Base-by-base conservation (phyloP, 257 asterid genomes). In the Primulina huaijiensis region DNA sequence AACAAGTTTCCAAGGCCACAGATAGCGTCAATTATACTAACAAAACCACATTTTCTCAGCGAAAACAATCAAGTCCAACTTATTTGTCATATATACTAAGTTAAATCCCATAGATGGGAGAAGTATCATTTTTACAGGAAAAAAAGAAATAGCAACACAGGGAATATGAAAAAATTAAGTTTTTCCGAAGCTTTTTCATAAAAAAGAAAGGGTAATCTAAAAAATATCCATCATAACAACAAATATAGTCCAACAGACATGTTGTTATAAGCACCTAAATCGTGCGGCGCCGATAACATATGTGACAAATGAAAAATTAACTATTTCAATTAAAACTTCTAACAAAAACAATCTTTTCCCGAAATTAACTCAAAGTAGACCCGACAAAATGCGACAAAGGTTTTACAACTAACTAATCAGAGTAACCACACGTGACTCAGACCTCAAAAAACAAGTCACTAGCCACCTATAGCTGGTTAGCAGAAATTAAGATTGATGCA, bases 211-310 rank as follows among this genome's bases (percentile, higher is more conserved):
- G 33, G 50, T 29, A 69, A 17, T 67, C 38, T 63, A 14, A 55
- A 68, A 20, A 40, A 43, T 52, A 21, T 64, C 30, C 10, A 21
- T 60, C 25, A 23, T 23, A 23, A 23, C 25, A 1, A 23, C 25
- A 23, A 23, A 69, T 64, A 23, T 55, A 62, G 70, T 25, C 74
- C 5, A 61, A 14, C 43, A 37, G 3, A 10, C 16, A 0, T 57
- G 33, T 67, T 52, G 34, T 55, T 43, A 11, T 68, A 72, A 70
- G 68, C 72, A 73, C 70, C 55, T 20, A 40, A 23, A 68, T 53
- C 40, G 16, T 65, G 3, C 4, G 6, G 21, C 43, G 56, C 31
- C 50, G 60, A 35, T 16, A 27, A 61, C 46, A 40, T 63, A 6
- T 17, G 23, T 8, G 16, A 3, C 7, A 9, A 5, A n/a, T 2